A percentile compares a stretch with the other conserved stretches of the same genome.
phyloP scores from a whole-genome alignment of 163 green algal species.

The Volvox carteri region DNA sequence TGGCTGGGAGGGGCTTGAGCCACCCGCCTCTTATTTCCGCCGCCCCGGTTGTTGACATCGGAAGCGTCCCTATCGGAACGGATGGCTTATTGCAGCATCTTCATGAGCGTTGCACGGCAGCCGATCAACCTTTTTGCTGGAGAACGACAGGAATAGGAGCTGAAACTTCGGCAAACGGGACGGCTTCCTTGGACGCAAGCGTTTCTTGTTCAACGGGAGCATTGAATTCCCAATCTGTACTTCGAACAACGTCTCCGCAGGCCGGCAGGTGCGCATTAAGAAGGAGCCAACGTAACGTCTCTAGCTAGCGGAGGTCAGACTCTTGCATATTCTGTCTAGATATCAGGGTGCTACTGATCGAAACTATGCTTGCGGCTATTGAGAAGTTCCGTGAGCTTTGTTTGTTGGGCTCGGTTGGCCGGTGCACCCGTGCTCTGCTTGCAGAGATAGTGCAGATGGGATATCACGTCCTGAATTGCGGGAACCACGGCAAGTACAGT shows the following conservation, averaged over 20 bases:
- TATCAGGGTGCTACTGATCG: too few species aligned
- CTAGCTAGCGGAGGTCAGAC: too few species aligned
- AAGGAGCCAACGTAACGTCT: too few species aligned
- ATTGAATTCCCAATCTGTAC: neutral
- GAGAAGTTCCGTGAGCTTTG: too few species aligned
- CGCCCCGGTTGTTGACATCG: constrained; percentile 31
- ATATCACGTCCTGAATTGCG: too few species aligned
- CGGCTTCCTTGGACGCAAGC: neutral
- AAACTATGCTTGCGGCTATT: too few species aligned
- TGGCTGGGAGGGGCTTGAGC: neutral
- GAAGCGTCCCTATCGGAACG: neutral
- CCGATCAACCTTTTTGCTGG: constrained; percentile 32
- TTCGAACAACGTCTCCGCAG: neutral
- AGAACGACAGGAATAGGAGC: neutral
- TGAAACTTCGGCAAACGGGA: neutral
- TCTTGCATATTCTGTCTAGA: too few species aligned
- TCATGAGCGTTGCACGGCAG: constrained; percentile 38
- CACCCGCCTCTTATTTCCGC: neutral
- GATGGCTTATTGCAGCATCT: constrained; percentile 13
- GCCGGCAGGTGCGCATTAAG: neutral
- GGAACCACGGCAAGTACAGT: neutral
- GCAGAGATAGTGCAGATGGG: too few species aligned
- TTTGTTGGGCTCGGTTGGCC: too few species aligned
- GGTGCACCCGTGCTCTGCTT: too few species aligned
- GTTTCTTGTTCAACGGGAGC: neutral